Evolutionary conservation across 306 rosid genomes (phyloP).

Genomic region (Notholithocarpus densiflorus): DNA sequence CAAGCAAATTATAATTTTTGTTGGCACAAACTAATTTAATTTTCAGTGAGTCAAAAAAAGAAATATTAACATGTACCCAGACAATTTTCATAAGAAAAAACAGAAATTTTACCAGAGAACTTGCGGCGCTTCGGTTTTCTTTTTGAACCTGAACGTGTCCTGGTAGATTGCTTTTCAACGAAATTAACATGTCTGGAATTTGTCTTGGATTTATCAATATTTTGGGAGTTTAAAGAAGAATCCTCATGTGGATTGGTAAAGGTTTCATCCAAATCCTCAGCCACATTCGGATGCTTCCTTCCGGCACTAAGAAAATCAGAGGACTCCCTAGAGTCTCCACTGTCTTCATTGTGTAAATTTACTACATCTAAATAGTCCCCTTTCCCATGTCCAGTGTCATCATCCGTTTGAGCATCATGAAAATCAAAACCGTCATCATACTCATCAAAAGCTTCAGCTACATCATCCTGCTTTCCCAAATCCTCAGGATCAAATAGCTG

Average conservation of each 20-base stretch:
- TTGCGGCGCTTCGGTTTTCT: slow-evolving; percentile 64
- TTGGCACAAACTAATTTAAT: neutral
- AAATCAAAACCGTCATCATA: slow-evolving; percentile 73
- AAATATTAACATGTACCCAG: slow-evolving; percentile 11
- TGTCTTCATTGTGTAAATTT: slow-evolving; percentile 33
- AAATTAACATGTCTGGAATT: slow-evolving; percentile 41
- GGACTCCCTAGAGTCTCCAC: slow-evolving; percentile 39
- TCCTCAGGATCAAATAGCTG: slow-evolving; percentile 29
- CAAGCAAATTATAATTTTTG: neutral
- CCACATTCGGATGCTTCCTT: slow-evolving; percentile 29
- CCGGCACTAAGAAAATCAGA: slow-evolving; percentile 30
- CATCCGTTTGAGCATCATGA: slow-evolving; percentile 48
- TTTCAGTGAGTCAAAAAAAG: neutral
- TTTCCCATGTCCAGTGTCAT: slow-evolving; percentile 30
- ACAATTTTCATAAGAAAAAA: slow-evolving; percentile 4
- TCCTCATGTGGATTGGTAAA: slow-evolving; percentile 27
- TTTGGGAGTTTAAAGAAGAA: slow-evolving; percentile 28
- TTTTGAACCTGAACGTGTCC: slow-evolving; percentile 50
- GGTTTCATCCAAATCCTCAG: slow-evolving; percentile 33
- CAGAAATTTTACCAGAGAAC: slow-evolving; percentile 53
- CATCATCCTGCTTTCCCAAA: slow-evolving; percentile 39
- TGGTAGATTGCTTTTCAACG: slow-evolving; percentile 36
- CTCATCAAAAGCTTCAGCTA: slow-evolving; percentile 63
- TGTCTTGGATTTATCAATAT: slow-evolving; percentile 27
- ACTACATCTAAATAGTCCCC: slow-evolving; percentile 33